These are phyloP conservation scores for Fagopyrum esculentum DNA, from an alignment of 148 eudicot genomes.

Conservation along the genomic window DNA sequence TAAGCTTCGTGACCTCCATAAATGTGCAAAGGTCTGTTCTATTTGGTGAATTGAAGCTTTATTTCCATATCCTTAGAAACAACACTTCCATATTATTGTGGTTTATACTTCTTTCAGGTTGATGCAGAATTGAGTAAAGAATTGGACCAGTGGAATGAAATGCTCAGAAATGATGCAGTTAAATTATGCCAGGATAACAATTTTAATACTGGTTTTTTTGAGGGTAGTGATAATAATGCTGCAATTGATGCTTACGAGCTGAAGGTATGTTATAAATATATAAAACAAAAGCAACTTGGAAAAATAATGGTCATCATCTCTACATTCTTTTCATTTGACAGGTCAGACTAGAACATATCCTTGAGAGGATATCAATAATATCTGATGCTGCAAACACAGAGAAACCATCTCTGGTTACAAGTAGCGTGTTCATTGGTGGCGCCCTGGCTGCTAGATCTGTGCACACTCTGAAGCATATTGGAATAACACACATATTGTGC, in stretches of 20 bases:
- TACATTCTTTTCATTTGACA: slow-evolving; percentile 22
- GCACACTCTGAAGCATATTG: slow-evolving; percentile 79
- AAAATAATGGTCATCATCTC: not conserved
- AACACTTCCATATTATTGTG: not conserved
- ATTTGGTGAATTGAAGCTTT: too few species aligned
- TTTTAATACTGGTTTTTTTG: slow-evolving; percentile 87
- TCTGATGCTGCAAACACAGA: slow-evolving; percentile 96
- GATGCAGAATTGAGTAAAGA: slow-evolving; percentile 88
- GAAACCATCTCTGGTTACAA: slow-evolving; percentile 64
- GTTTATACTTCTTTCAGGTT: slow-evolving; percentile 36
- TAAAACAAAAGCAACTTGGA: not conserved
- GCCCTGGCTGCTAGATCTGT: slow-evolving; percentile 94
- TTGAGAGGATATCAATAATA: slow-evolving; percentile 83
- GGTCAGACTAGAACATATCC: slow-evolving; percentile 96
- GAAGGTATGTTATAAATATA: slow-evolving; percentile 41
- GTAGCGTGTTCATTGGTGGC: slow-evolving; percentile 78
- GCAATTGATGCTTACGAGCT: slow-evolving; percentile 93
- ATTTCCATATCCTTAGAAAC: too few species aligned
- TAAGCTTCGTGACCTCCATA: slow-evolving; percentile 93
- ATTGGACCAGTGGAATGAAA: slow-evolving; percentile 93
- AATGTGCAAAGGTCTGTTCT: slow-evolving; percentile 74
- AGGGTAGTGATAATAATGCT: slow-evolving; percentile 68
- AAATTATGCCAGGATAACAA: slow-evolving; percentile 88
- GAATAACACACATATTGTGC: slow-evolving; percentile 83
- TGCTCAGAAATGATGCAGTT: slow-evolving; percentile 80